A percentile compares a stretch with the other conserved stretches of the same genome.
Conservation (phyloP, 2,329 filamentous ascomycete species). For the Orbilia brochopaga region DNA sequence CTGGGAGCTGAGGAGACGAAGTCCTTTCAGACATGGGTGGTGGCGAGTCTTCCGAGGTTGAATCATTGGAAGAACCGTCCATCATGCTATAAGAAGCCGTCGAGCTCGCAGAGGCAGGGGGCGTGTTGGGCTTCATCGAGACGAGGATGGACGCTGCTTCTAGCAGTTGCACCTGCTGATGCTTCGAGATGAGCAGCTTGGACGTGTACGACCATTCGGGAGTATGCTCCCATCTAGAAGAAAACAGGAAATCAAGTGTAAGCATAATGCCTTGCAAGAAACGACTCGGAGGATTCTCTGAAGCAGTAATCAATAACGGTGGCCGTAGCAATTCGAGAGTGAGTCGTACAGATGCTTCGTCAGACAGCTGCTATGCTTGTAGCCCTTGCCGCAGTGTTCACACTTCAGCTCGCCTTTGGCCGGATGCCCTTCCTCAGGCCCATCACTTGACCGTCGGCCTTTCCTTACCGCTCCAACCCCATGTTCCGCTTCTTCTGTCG, state of each 20-base stretch:
- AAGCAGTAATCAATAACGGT: slow-evolving; percentile 58
- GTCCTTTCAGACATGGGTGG: slow-evolving; percentile 77
- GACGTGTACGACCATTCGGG: slow-evolving; percentile 97
- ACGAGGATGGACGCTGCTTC: slow-evolving; percentile 97
- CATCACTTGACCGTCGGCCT: slow-evolving; percentile 51
- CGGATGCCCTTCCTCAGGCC: slow-evolving; percentile 66
- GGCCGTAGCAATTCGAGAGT: slow-evolving; percentile 63
- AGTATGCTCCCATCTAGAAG: slow-evolving; percentile 94
- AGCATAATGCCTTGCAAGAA: slow-evolving; percentile 56
- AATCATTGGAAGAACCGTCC: slow-evolving; percentile 67
- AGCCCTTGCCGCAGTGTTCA: slow-evolving; percentile 98
- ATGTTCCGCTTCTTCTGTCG: slow-evolving; percentile 54
- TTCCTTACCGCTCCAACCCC: slow-evolving; percentile 31
- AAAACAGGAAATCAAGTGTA: slow-evolving; percentile 56
- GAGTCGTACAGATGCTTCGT: slow-evolving; percentile 99
- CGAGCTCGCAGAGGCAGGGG: slow-evolving; percentile 66
- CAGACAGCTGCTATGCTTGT: slow-evolving; percentile 99
- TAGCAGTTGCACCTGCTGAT: slow-evolving; percentile 96
- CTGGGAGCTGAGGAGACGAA: slow-evolving; percentile 58
- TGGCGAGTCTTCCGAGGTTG: slow-evolving; percentile 89
- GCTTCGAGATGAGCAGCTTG: slow-evolving; percentile 97
- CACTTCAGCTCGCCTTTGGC: slow-evolving; percentile 87
- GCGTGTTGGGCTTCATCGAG: slow-evolving; percentile 77
- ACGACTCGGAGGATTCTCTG: slow-evolving; percentile 59
- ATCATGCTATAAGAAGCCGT: slow-evolving; percentile 52